Conservation (phyloP, 352 stramenopile species). For the Globisporangium apiculatum region DNA sequence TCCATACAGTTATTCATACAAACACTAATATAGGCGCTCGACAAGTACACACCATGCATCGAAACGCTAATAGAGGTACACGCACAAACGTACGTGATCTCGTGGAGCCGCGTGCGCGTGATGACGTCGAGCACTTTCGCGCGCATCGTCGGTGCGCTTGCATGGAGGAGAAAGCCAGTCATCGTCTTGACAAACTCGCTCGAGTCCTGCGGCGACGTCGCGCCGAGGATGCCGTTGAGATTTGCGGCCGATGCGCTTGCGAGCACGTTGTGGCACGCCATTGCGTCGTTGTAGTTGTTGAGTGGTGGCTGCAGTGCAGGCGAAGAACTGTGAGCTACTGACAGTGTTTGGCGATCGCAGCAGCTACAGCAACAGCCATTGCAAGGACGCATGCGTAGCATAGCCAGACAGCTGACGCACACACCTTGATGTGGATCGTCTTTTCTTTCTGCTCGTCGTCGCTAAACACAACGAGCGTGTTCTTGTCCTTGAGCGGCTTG, state of each 20-base stretch:
- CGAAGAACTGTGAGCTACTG: background rate
- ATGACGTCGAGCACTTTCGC: constrained; percentile 73
- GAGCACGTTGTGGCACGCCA: constrained; percentile 76
- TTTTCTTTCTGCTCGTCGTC: constrained; percentile 68
- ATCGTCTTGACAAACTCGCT: constrained; percentile 76
- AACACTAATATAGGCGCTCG: too few relatives aligned
- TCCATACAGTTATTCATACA: too few relatives aligned
- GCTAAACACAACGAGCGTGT: constrained; percentile 69
- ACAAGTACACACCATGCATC: too few relatives aligned
- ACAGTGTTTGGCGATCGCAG: too few relatives aligned
- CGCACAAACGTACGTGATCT: constrained; percentile 38
- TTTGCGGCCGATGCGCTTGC: constrained; percentile 41
- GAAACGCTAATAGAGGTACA: background rate
- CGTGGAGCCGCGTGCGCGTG: constrained; percentile 45
- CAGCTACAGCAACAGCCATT: background rate
- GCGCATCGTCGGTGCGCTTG: constrained; percentile 48
- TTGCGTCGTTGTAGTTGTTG: constrained; percentile 41
- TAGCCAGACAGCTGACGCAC: background rate
- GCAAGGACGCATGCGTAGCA: background rate
- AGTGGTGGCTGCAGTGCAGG: constrained; percentile 29
- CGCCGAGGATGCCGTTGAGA: constrained; percentile 72
- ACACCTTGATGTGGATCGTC: constrained; percentile 40
- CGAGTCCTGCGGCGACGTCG: constrained; percentile 66
- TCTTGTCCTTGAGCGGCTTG: constrained; percentile 66
- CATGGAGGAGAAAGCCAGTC: constrained; percentile 82